Evolutionary conservation across 257 asterid species (phyloP).

Genomic region (Solanum chmielewskii): DNA sequence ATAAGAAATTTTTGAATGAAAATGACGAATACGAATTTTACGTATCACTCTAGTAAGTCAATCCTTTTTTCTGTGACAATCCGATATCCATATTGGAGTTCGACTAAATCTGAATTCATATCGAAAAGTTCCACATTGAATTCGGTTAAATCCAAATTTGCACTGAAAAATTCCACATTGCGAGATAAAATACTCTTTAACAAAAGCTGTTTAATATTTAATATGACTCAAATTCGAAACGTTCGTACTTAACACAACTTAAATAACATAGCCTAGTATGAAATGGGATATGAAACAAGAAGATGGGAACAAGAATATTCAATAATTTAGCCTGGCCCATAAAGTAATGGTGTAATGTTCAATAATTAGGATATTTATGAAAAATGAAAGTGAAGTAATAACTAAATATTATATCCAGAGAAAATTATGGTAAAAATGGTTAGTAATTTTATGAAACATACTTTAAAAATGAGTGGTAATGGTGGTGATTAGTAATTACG

Average conservation of each 20-base stretch:
- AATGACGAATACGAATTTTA: too few relatives aligned
- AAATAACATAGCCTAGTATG: neutral
- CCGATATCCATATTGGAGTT: accelerated
- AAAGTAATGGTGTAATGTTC: neutral
- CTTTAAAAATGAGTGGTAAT: neutral
- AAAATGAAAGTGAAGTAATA: neutral
- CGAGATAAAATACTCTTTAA: accelerated
- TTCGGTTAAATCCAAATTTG: accelerated
- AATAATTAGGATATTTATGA: neutral
- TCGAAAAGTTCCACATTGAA: accelerated
- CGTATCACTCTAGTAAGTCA: neutral
- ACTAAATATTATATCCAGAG: neutral
- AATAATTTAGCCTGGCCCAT: neutral
- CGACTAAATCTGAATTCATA: accelerated
- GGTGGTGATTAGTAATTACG: neutral
- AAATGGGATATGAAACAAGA: neutral
- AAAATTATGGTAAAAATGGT: neutral
- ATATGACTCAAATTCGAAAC: too few relatives aligned
- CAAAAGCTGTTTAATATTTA: accelerated
- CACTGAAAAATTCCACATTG: accelerated
- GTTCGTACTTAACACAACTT: neutral
- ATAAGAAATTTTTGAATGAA: neutral
- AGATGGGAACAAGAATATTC: neutral
- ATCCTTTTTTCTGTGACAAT: neutral
- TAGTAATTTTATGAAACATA: neutral